A percentile compares a stretch with the other conserved stretches of the same genome.
Conservation (phyloP, 805 yeast genomes). For the Kodamaea neixiangensis region DNA sequence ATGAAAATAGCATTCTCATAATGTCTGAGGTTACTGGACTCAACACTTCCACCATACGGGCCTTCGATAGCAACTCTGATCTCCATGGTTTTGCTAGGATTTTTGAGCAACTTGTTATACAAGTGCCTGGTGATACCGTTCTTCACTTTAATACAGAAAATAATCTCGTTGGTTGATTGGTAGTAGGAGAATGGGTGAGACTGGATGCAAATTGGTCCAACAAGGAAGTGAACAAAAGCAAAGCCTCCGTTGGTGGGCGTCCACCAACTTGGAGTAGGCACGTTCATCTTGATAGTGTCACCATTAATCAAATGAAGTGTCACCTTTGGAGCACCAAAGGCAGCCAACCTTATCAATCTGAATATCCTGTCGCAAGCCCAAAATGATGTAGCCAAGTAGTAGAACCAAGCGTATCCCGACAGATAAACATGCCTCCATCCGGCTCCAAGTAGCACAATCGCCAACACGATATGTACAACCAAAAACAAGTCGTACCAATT, state of each 20-base stretch:
- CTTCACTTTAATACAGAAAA: slow-evolving; percentile 52
- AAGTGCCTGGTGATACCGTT: slow-evolving; percentile 49
- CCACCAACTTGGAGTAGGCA: slow-evolving; percentile 57
- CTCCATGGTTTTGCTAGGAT: slow-evolving; percentile 26
- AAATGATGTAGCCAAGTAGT: slow-evolving; percentile 41
- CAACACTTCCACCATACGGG: slow-evolving; percentile 34
- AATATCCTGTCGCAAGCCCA: slow-evolving; percentile 53
- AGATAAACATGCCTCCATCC: slow-evolving; percentile 48
- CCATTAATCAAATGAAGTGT: slow-evolving; percentile 41
- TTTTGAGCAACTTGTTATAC: slow-evolving; percentile 25
- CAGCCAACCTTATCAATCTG: slow-evolving; percentile 46
- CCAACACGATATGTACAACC: slow-evolving; percentile 36
- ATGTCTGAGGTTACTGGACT: slow-evolving; percentile 14
- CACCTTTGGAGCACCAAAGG: slow-evolving; percentile 47
- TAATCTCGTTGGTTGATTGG: slow-evolving; percentile 44
- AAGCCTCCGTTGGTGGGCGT: slow-evolving; percentile 61
- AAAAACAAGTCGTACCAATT: slow-evolving; percentile 40
- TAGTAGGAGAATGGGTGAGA: slow-evolving; percentile 68
- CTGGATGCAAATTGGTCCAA: slow-evolving; percentile 54
- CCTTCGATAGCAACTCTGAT: slow-evolving; percentile 38
- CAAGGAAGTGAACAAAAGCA: slow-evolving; percentile 55
- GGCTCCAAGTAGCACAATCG: slow-evolving; percentile 45
- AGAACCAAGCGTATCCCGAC: slow-evolving; percentile 30
- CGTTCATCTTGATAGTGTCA: slow-evolving; percentile 50
- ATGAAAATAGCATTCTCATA: slow-evolving; percentile 33